These are phyloP conservation scores for Trametes meyenii DNA, from an alignment of 768 basidiomycete genomes.

Conservation along the genomic window DNA sequence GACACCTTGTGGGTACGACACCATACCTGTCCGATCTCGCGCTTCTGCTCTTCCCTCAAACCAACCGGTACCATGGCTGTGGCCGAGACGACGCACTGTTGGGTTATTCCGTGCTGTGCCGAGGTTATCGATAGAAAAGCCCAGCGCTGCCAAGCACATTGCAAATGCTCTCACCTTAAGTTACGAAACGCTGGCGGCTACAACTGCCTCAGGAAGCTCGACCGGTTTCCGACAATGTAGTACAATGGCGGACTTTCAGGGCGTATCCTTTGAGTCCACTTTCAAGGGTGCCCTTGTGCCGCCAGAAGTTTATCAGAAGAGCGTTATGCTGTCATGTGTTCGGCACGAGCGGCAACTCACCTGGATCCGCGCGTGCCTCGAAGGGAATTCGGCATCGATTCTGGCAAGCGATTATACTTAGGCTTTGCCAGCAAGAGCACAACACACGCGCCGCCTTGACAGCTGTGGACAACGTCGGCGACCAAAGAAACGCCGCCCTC, in stretches of 20 bases:
- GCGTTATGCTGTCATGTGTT: conserved; percentile 8
- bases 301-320: background rate
- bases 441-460: background rate
- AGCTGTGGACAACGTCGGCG: too few species aligned
- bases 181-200: too few species aligned
- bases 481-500: too few species aligned
- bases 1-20: background rate
- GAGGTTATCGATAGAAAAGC: too few species aligned
- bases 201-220: too few species aligned
- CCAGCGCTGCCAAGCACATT: too few species aligned
- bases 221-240: too few species aligned
- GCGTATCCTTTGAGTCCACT: too few species aligned
- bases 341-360: conserved; percentile 7
- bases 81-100: background rate
- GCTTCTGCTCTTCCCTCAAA: conserved; percentile 27
- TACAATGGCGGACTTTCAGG: too few species aligned
- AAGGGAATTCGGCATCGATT: background rate
- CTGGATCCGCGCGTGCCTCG: background rate
- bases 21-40: conserved; percentile 36
- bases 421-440: background rate
- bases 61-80: conserved; percentile 15
- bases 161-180: too few species aligned
- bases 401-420: background rate
- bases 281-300: too few species aligned
- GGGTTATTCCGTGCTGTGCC: too few species aligned